Percentiles rank a stretch among this genome's conserved stretches.
Evolutionary conservation across 495 filamentous ascomycete species (phyloP).

Genomic region (Tirmania nivea): DNA sequence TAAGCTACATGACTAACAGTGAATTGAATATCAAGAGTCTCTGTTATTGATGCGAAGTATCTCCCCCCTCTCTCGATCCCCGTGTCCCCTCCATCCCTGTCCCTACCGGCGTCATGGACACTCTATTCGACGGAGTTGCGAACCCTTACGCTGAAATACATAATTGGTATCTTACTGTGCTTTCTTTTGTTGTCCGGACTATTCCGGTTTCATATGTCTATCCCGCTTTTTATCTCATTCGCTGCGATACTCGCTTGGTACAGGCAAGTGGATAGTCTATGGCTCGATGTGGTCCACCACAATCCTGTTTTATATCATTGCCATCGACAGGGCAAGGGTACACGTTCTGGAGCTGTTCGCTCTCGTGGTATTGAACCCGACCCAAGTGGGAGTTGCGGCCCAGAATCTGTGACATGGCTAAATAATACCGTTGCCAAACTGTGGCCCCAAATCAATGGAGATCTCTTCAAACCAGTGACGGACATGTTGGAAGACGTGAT

Average conservation of each 20-base stretch:
- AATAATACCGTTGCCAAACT: constrained; percentile 14
- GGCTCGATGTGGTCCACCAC: constrained; percentile 10
- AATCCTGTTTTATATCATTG: constrained; percentile 4
- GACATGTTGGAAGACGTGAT: constrained; percentile 18
- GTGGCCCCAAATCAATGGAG: constrained; percentile 16
- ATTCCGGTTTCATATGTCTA: constrained; percentile 10
- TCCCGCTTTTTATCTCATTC: constrained; percentile 8
- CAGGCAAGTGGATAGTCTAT: constrained; percentile 8
- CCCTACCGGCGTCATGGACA: constrained; percentile 9
- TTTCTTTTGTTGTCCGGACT: constrained; percentile 14
- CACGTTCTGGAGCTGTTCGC: not conserved
- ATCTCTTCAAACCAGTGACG: constrained; percentile 11
- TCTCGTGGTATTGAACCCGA: too few species aligned
- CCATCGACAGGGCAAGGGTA: constrained; percentile 1
- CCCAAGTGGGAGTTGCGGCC: not conserved
- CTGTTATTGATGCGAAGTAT: constrained; percentile 15
- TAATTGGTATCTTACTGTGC: constrained; percentile 5
- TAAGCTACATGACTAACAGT: not conserved
- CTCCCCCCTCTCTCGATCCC: constrained; percentile 5
- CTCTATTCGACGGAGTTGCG: constrained; percentile 15
- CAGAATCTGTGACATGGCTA: constrained; percentile 15
- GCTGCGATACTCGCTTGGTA: constrained; percentile 10
- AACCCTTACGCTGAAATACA: constrained; percentile 12
- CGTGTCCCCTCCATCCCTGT: constrained; percentile 1
- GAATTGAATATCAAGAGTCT: not conserved